These are phyloP conservation scores for Boletellus deceptivus DNA, from an alignment of 1,284 basidiomycete species.

Conservation along the genomic window DNA sequence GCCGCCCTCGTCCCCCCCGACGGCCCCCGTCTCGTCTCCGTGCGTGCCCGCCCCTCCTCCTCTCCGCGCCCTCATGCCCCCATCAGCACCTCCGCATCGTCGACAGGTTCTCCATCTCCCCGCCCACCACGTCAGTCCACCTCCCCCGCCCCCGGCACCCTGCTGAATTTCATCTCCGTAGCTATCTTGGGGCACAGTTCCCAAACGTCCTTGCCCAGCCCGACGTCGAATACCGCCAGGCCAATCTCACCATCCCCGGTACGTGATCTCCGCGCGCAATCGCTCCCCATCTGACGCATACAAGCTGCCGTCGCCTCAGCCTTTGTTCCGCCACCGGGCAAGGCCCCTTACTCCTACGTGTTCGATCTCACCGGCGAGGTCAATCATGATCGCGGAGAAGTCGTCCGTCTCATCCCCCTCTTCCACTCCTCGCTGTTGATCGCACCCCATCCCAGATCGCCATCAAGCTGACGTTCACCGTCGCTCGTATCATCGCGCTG, in stretches of 20 bases:
- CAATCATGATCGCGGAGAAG: slow-evolving; percentile 73
- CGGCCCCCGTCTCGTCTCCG: slow-evolving; percentile 69
- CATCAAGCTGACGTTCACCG: slow-evolving; percentile 73
- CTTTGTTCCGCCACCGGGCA: slow-evolving; percentile 69
- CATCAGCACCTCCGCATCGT: slow-evolving; percentile 71
- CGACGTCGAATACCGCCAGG: slow-evolving; percentile 79
- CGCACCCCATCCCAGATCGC: slow-evolving; percentile 52
- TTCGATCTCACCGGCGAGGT: slow-evolving; percentile 85
- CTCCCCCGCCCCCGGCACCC: slow-evolving; percentile 1
- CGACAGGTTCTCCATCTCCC: slow-evolving; percentile 82
- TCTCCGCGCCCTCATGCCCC: slow-evolving; percentile 5
- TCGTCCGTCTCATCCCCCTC: slow-evolving; percentile 43
- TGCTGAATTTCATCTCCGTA: slow-evolving; percentile 30
- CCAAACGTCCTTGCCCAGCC: slow-evolving; percentile 63
- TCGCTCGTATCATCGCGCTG: slow-evolving; percentile 66
- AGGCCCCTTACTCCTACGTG: slow-evolving; percentile 66
- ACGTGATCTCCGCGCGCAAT: slow-evolving; percentile 27
- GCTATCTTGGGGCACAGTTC: slow-evolving; percentile 80
- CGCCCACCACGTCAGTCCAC: slow-evolving; percentile 76
- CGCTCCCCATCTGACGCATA: slow-evolving; percentile 4
- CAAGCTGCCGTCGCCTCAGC: slow-evolving; percentile 61
- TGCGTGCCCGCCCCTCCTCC: slow-evolving; percentile 38
- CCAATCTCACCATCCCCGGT: slow-evolving; percentile 75
- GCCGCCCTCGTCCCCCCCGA: slow-evolving; percentile 60
- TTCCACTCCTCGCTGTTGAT: slow-evolving; percentile 5